Percentiles rank a stretch among this genome's conserved stretches.
Evolutionary conservation across 129 eudicot genomes (phyloP).

Genomic region (Flaveria trinervia): DNA sequence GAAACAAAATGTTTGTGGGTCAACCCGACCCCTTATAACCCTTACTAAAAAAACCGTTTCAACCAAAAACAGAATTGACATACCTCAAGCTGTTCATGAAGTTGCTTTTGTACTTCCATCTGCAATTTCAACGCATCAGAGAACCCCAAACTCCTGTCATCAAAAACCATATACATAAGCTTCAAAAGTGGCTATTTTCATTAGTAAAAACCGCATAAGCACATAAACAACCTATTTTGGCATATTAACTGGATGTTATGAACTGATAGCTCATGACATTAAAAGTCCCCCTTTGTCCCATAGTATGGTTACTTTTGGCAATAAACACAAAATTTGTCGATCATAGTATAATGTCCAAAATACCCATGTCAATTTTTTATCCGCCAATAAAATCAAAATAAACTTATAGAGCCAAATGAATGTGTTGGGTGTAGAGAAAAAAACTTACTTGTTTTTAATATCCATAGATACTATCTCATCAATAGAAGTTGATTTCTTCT

Average conservation of each 20-base stretch:
- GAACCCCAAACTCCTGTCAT: slow-evolving; percentile 61
- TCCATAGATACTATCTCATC: slow-evolving; percentile 67
- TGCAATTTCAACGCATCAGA: slow-evolving; percentile 77
- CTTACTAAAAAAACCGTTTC: not conserved
- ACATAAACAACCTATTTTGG: not conserved
- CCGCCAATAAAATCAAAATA: slow-evolving; percentile 1
- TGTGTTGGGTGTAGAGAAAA: not conserved
- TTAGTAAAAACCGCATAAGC: not conserved
- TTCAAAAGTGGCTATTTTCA: not conserved
- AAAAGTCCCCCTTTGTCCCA: not conserved
- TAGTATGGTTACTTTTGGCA: not conserved
- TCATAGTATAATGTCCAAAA: not conserved
- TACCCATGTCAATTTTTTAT: not conserved
- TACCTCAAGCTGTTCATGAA: slow-evolving; percentile 96
- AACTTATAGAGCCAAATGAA: slow-evolving; percentile 11
- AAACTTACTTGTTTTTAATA: slow-evolving; percentile 61
- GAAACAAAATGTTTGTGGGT: not conserved
- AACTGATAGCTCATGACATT: not conserved
- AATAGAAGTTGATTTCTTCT: slow-evolving; percentile 49
- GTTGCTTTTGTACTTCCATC: slow-evolving; percentile 96
- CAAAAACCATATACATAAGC: slow-evolving; percentile 9
- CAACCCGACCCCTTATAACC: too few species aligned
- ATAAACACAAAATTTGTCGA: not conserved
- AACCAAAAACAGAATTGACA: slow-evolving; percentile 6
- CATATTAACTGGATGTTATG: too few species aligned